Conservation (phyloP, 805 yeast genomes). For the Barnettozyma wickerhamii region DNA sequence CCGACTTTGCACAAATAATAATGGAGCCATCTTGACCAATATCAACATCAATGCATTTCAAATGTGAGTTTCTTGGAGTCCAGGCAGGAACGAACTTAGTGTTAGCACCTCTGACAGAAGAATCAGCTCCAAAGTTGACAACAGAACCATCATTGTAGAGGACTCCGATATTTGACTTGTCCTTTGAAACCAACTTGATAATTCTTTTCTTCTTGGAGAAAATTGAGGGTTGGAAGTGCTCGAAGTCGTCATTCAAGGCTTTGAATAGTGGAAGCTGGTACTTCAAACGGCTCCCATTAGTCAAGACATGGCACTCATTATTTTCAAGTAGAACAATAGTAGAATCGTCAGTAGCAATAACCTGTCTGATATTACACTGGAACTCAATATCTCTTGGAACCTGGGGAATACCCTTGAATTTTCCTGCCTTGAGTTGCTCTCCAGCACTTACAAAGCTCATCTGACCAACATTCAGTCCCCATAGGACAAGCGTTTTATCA, state of each 20-base stretch:
- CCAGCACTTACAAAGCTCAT: slow-evolving; percentile 50
- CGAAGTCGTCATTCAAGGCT: slow-evolving; percentile 39
- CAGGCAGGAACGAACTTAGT: slow-evolving; percentile 50
- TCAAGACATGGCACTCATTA: slow-evolving; percentile 60
- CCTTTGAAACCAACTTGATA: slow-evolving; percentile 32
- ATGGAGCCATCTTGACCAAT: slow-evolving; percentile 65
- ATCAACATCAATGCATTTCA: slow-evolving; percentile 63
- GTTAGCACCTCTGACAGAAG: slow-evolving; percentile 26
- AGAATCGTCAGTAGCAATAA: slow-evolving; percentile 60
- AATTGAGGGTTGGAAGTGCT: slow-evolving; percentile 47
- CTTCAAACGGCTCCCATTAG: slow-evolving; percentile 52
- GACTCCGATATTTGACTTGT: slow-evolving; percentile 41
- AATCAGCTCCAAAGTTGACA: slow-evolving; percentile 30
- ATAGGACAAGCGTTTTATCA: slow-evolving; percentile 41
- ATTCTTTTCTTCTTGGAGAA: slow-evolving; percentile 38
- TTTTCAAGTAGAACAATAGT: slow-evolving; percentile 59
- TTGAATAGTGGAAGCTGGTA: slow-evolving; percentile 34
- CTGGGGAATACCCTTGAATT: slow-evolving; percentile 34
- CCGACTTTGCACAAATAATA: slow-evolving; percentile 62
- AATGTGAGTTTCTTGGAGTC: slow-evolving; percentile 55
- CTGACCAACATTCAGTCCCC: slow-evolving; percentile 86
- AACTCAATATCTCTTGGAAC: slow-evolving; percentile 39
- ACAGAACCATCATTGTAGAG: slow-evolving; percentile 55
- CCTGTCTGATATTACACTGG: slow-evolving; percentile 40
- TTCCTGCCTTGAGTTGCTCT: slow-evolving; percentile 28